phyloP scores from a whole-genome alignment of 148 eudicot species.

The Amaranthus palmeri region DNA sequence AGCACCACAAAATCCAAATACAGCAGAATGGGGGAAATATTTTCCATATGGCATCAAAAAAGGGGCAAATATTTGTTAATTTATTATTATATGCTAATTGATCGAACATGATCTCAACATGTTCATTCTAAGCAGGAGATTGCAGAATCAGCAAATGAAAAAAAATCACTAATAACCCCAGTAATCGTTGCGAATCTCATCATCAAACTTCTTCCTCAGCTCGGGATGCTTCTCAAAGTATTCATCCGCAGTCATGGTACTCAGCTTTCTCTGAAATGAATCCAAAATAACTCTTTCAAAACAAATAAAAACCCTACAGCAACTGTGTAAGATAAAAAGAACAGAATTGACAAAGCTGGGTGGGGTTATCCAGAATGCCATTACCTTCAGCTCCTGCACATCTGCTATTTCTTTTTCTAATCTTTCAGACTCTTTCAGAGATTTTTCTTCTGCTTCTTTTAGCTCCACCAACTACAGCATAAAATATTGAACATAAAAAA shows the following conservation, averaged over 20 bases:
- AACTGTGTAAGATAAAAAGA: neutral
- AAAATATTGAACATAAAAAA: neutral
- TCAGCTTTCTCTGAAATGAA: slow-evolving; percentile 59
- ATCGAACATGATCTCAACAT: slow-evolving; percentile 13
- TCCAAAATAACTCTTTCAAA: neutral
- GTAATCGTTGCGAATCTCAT: slow-evolving; percentile 91
- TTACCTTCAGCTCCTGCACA: slow-evolving; percentile 91
- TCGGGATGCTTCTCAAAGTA: slow-evolving; percentile 96
- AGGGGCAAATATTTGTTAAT: neutral
- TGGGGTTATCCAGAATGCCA: neutral
- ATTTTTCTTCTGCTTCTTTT: slow-evolving; percentile 77
- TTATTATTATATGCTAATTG: slow-evolving; percentile 14
- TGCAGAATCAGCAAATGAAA: neutral
- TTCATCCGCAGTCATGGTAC: slow-evolving; percentile 99
- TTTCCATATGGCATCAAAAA: slow-evolving; percentile 1
- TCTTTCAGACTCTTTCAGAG: slow-evolving; percentile 86
- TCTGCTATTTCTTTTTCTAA: slow-evolving; percentile 88
- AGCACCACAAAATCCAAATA: slow-evolving; percentile 5
- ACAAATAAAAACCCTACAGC: neutral
- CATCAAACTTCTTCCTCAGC: slow-evolving; percentile 92
- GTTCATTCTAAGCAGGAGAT: slow-evolving; percentile 6
- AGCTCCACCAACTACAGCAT: slow-evolving; percentile 69
- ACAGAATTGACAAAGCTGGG: neutral
- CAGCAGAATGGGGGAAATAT: neutral
- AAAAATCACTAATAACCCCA: slow-evolving; percentile 65